Evolutionary conservation across 768 basidiomycete genomes (phyloP).

Genomic region (Tylopilus subfusipes): DNA sequence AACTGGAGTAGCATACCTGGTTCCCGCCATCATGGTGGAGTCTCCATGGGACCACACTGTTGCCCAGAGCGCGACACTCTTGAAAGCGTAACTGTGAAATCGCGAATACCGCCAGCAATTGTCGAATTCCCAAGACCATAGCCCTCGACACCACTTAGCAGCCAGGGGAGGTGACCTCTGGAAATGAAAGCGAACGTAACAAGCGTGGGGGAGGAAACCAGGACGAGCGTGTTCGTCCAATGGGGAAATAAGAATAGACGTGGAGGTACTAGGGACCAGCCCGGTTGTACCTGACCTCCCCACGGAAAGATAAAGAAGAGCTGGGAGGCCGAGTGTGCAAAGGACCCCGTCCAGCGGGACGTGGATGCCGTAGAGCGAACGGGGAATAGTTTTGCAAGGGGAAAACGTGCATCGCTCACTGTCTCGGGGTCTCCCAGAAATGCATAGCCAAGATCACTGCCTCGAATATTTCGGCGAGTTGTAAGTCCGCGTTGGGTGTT

Average conservation of each 20-base stretch:
- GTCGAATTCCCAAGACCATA: slow-evolving; percentile 14
- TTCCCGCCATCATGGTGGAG: background rate
- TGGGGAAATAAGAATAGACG: background rate
- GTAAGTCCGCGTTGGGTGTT: background rate
- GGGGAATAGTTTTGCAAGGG: background rate
- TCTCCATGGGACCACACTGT: background rate
- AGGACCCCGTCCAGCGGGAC: background rate
- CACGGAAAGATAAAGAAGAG: background rate
- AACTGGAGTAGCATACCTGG: slow-evolving; percentile 4
- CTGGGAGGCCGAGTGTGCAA: background rate
- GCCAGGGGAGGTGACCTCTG: background rate
- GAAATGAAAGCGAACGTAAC: background rate
- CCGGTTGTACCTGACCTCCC: slow-evolving; percentile 8
- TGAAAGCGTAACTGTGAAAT: background rate
- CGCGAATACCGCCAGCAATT: background rate
- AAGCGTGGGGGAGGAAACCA: background rate
- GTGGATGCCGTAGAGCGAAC: background rate
- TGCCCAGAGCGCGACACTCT: slow-evolving; percentile 3
- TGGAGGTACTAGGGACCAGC: slow-evolving; percentile 12
- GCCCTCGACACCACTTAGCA: background rate
- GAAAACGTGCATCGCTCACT: background rate
- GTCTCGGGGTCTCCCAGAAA: background rate
- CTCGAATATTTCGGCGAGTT: background rate
- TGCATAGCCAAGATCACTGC: slow-evolving; percentile 10
- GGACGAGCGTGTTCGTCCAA: background rate